Percentiles rank a stretch among this genome's conserved stretches.
These are phyloP conservation scores for Aureobasidium namibiae DNA, from an alignment of 2,329 filamentous ascomycete species.

Conservation along the genomic window DNA sequence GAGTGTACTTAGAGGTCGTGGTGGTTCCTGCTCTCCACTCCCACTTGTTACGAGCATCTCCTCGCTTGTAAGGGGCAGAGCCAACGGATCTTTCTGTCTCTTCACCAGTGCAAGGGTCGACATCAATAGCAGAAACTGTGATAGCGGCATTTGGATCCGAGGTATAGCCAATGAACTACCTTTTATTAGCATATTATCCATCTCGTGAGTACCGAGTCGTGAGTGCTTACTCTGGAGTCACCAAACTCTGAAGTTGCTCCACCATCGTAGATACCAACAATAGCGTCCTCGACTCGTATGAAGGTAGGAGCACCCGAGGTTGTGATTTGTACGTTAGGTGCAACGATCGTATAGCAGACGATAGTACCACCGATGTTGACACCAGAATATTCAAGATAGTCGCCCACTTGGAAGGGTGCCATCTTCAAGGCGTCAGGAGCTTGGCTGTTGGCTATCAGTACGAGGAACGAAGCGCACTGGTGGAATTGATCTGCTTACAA, in stretches of 20 bases:
- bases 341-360: slow-evolving; percentile 30
- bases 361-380: slow-evolving; percentile 27
- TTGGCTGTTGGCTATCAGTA: slow-evolving; percentile 3
- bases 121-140: slow-evolving; percentile 32
- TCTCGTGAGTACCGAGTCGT: background rate
- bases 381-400: slow-evolving; percentile 35
- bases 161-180: slow-evolving; percentile 31
- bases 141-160: slow-evolving; percentile 30
- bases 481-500: slow-evolving; percentile 16
- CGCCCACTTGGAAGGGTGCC: slow-evolving; percentile 34
- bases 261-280: slow-evolving; percentile 32
- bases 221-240: slow-evolving; percentile 20
- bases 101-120: slow-evolving; percentile 36
- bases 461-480: too few relatives aligned
- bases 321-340: slow-evolving; percentile 33
- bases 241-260: slow-evolving; percentile 30
- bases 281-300: slow-evolving; percentile 35
- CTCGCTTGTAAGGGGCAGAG: slow-evolving; percentile 23
- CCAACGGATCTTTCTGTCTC: slow-evolving; percentile 30
- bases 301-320: slow-evolving; percentile 30
- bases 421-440: slow-evolving; percentile 31
- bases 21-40: slow-evolving; percentile 26
- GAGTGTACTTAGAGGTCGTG: slow-evolving; percentile 29
- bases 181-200: background rate
- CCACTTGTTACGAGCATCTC: slow-evolving; percentile 33